Evolutionary conservation across 192 early-diverging fungal species (phyloP).

Genomic region (Backusella morwellensis): DNA sequence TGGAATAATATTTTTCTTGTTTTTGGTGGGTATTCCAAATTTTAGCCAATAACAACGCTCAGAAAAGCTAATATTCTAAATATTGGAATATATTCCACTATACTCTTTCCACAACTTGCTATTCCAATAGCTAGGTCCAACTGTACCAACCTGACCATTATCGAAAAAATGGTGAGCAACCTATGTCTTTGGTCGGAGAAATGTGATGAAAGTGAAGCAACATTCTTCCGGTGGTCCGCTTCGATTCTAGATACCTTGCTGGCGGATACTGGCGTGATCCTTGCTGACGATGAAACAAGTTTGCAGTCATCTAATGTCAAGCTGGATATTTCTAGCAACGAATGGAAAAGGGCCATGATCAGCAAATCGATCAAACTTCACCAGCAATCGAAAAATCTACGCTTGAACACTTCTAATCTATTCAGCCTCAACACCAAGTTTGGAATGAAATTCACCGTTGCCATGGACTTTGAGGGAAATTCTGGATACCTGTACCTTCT

Average conservation of each 20-base stretch:
- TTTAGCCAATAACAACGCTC: no score
- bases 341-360: slow-evolving; percentile 5
- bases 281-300: slow-evolving; percentile 7
- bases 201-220: no score
- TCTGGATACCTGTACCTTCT: no score
- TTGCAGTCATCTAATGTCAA: slow-evolving; percentile 12
- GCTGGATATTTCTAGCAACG: slow-evolving; percentile 8
- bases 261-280: background rate
- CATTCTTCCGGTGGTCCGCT: background rate
- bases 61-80: no score
- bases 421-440: slow-evolving; percentile 7
- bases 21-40: no score
- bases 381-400: slow-evolving; percentile 17
- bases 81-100: no score
- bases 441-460: background rate
- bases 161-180: slow-evolving; percentile 6
- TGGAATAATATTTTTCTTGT: no score
- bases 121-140: no score
- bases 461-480: slow-evolving; percentile 10
- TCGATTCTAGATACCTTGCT: slow-evolving; percentile 6
- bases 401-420: slow-evolving; percentile 2
- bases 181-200: background rate
- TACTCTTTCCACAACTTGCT: no score
- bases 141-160: background rate
- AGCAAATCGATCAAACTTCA: slow-evolving; percentile 1